These are phyloP conservation scores for Corinectria fuckeliana DNA, from an alignment of 2,329 filamentous ascomycete genomes.

Conservation along the genomic window DNA sequence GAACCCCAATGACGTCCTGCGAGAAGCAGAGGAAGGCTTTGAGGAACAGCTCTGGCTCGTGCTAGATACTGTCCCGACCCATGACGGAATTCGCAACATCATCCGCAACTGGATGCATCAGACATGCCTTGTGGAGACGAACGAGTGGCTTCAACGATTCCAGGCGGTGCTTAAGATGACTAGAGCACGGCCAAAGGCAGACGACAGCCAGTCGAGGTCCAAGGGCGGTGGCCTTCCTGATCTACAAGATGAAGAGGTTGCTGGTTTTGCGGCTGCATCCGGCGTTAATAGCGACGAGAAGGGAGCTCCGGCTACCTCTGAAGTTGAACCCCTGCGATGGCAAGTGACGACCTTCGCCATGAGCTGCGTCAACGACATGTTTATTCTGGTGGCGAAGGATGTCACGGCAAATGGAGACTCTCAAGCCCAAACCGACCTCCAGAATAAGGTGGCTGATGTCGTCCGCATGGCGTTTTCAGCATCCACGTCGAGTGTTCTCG, in stretches of 20 bases:
- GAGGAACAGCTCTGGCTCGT: conserved; percentile 93
- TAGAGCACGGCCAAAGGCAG: conserved; percentile 68
- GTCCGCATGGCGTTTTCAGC: conserved; percentile 97
- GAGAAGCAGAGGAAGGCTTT: conserved; percentile 76
- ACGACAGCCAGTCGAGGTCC: conserved; percentile 53
- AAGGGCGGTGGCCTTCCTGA: conserved; percentile 67
- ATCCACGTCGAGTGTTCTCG: conserved; percentile 90
- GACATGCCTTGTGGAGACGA: conserved; percentile 80
- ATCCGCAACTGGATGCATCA: conserved; percentile 94
- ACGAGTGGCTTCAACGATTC: conserved; percentile 86
- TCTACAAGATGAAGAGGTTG: conserved; percentile 93
- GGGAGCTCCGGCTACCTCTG: conserved; percentile 54
- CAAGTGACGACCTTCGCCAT: conserved; percentile 95
- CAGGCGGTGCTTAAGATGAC: conserved; percentile 91
- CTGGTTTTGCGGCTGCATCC: conserved; percentile 84
- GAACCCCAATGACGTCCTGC: conserved; percentile 82
- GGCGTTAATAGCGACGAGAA: conserved; percentile 67
- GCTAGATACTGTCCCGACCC: conserved; percentile 77
- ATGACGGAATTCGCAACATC: conserved; percentile 84
- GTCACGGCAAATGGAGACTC: conserved; percentile 80
- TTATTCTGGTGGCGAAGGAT: conserved; percentile 79
- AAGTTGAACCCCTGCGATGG: conserved; percentile 92
- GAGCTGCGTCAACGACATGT: conserved; percentile 83
- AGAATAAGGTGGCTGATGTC: conserved; percentile 86
- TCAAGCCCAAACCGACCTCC: conserved; percentile 76